Evolutionary conservation across 345 rosid species (phyloP).

Genomic region (Ricinus communis): DNA sequence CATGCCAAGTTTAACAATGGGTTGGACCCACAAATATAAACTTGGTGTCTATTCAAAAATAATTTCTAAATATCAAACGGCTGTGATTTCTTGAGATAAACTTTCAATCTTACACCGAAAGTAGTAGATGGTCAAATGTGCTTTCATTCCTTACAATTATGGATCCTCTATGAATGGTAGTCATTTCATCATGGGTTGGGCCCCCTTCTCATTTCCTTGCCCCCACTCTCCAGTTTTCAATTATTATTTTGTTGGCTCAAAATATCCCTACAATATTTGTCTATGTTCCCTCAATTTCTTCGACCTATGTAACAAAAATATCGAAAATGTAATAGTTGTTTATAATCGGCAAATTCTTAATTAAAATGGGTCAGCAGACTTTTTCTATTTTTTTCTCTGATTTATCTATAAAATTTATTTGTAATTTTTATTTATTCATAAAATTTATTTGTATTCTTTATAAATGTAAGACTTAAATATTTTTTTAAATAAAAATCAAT

Average conservation of each 20-base stretch:
- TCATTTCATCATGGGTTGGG: constrained; percentile 15
- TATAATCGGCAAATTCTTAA: too few relatives aligned
- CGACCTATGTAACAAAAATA: too few relatives aligned
- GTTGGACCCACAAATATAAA: not conserved
- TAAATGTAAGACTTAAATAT: too few relatives aligned
- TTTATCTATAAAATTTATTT: too few relatives aligned
- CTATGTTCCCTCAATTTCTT: too few relatives aligned
- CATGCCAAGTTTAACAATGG: too few relatives aligned
- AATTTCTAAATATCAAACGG: not conserved
- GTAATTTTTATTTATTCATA: too few relatives aligned
- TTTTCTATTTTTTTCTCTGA: too few relatives aligned
- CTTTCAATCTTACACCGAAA: constrained; percentile 16
- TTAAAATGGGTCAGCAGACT: too few relatives aligned
- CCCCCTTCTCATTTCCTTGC: not conserved
- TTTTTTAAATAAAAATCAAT: too few relatives aligned
- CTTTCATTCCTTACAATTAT: constrained; percentile 1
- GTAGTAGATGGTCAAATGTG: constrained; percentile 20
- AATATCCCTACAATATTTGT: not conserved
- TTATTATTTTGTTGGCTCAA: not conserved
- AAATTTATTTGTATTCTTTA: too few relatives aligned
- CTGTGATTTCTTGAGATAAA: not conserved
- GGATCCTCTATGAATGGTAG: constrained; percentile 3
- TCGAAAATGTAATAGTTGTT: too few relatives aligned
- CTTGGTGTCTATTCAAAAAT: not conserved
- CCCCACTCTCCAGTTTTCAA: constrained; percentile 1